Evolutionary conservation across 495 filamentous ascomycete genomes (phyloP), one percentile per base, ranked within the genome.

Genomic region (Penicillium argentinense): DNA sequence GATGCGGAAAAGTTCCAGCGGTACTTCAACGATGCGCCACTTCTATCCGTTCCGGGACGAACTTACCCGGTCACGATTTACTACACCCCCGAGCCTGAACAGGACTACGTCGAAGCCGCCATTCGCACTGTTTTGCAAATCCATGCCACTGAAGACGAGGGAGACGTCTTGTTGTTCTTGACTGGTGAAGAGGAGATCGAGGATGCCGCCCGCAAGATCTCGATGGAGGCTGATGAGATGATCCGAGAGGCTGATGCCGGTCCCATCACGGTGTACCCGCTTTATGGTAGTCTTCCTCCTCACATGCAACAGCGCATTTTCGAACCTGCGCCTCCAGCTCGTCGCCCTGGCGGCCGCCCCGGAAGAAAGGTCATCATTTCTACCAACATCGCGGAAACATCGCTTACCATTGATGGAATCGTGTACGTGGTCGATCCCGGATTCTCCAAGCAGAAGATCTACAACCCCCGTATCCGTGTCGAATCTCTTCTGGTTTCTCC

Each of bases 121-220:
- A 78, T 99, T 30, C 80, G 93, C 14, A 97, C 95, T 0, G 93
- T 97, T 4, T 75, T 97, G 28, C 95, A 97, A 66, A 99, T 99
- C 26, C 95, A 99, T 59, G 88, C 88, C 4, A 85, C 83, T 0
- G 95, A 99, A 59, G 81, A 80, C 1, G 92, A 97, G 62, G 95
- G 95, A 46, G 95, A 99, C 63, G 91, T 99, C 32, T 72, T 99
- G 30, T 71, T 99, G 18, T 99, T 99, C 71, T 74, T 99, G 64
- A 99, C 95, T 23, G 95, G 95, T 60, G 95, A 99, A 60, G 95
- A 99, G 65, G 95, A 99, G 64, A 99, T 99, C 60, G 95, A 99
- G 67, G 95, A 97, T 66, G 89, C 93, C 16, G 86, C 86, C 49
- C 80, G 91, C 22, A 96, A 97, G 58, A 96, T 99, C 51, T 75